Base-by-base conservation (phyloP, 208 protist genomes). In the Leishmania mexicana region DNA sequence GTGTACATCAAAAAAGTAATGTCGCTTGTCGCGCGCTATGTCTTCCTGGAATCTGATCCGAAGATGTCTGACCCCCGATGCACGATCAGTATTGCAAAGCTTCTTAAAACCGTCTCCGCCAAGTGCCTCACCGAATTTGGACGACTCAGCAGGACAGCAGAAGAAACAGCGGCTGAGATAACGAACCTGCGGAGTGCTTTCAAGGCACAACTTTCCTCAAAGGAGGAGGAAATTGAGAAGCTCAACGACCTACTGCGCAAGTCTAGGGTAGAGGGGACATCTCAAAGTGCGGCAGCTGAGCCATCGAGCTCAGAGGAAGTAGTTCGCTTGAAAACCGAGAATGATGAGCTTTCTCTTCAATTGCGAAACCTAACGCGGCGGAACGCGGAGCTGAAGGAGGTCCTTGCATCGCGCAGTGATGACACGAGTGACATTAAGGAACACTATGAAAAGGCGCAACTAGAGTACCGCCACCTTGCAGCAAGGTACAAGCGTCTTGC, bases 401-500 rank as follows among this genome's bases (percentile, higher is more conserved):
- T 68, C 6, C 72, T 92, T 31, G 75, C 86, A 11, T 81, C 81
- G 21, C 89, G 86, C 38, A 80, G 87, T n/a, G 81, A 89, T 11
- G 90, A 95, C 35, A 87, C 80, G 57, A 78, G 49, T 38, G 83
- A 89, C 68, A 76, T 89, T 54, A 82, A 81, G 35, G 84, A 87
- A 74, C 87, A 92, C 21, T 87, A 93, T 71, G 88, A 89, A 73
- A 97, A 96, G 60, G 85, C 91, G 45, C 90, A 90, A 49, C 84
- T 95, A 0, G 94, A 97, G 75, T 95, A 95, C 75, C 90, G 90
- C n/a, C 94, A 97, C 71, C 83, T 97, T 31, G 90, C 92, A 10
- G 73, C 89, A 11, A 87, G 85, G 31, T 83, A 95, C 78, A 92
- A 86, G 40, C 80, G 88, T 35, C 85, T 95, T 45, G 72, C 89